Evolutionary conservation across 2,329 filamentous ascomycete species (phyloP).

Genomic region (Myriosclerotinia scirpicola): DNA sequence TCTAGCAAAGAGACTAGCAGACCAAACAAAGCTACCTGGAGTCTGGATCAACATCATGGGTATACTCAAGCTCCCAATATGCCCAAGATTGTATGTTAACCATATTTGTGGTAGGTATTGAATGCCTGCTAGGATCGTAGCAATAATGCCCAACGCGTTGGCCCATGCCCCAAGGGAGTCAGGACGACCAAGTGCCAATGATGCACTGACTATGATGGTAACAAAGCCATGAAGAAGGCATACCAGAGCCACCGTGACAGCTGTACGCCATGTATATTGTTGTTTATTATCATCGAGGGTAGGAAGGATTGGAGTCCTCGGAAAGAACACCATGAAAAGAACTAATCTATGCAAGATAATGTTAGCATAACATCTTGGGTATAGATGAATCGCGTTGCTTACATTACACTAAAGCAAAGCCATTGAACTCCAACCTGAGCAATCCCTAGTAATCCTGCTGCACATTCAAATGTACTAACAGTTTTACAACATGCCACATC

Average conservation of each 20-base stretch:
- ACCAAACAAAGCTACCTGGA: constrained; percentile 87
- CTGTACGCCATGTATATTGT: constrained; percentile 72
- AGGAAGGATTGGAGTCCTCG: constrained; percentile 54
- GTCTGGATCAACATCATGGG: constrained; percentile 99
- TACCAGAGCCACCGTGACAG: constrained; percentile 68
- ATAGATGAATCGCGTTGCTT: constrained; percentile 40
- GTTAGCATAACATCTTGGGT: constrained; percentile 13
- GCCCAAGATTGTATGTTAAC: constrained; percentile 81
- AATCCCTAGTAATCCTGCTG: constrained; percentile 82
- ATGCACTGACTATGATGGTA: constrained; percentile 65
- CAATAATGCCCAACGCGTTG: constrained; percentile 77
- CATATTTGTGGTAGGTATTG: constrained; percentile 96
- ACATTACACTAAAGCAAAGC: constrained; percentile 92
- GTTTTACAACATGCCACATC: constrained; percentile 86
- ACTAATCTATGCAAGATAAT: constrained; percentile 63
- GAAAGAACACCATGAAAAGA: constrained; percentile 94
- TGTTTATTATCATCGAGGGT: constrained; percentile 42
- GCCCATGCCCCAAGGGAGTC: constrained; percentile 74
- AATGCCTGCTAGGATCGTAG: constrained; percentile 74
- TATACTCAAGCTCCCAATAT: constrained; percentile 88
- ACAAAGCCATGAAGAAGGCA: constrained; percentile 77
- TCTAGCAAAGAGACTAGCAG: constrained; percentile 75
- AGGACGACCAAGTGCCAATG: constrained; percentile 64
- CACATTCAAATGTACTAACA: constrained; percentile 78
- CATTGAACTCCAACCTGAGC: constrained; percentile 90